Conservation (phyloP, 2,329 filamentous ascomycete species). For the Cordyceps militaris region DNA sequence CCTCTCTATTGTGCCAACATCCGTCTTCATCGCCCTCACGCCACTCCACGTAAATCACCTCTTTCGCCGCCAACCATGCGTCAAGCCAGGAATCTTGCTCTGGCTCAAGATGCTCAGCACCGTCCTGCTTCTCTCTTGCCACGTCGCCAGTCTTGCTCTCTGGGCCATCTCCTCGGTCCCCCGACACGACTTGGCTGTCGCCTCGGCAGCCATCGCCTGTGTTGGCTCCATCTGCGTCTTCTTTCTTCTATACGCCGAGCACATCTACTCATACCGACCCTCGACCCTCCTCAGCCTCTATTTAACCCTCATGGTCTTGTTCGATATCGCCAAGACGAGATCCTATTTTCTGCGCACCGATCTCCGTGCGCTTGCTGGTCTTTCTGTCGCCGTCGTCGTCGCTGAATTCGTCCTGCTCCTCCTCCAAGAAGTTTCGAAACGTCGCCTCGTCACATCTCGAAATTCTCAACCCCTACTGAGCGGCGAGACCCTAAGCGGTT, state of each 20-base stretch:
- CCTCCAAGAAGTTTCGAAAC: conserved; percentile 27
- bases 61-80: conserved; percentile 1
- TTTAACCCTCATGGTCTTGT: conserved; percentile 25
- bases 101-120: conserved; percentile 20
- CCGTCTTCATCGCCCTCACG: conserved; percentile 15
- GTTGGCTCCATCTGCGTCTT: conserved; percentile 22
- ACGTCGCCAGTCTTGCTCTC: conserved; percentile 21
- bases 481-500: conserved; percentile 19
- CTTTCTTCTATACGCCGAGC: conserved; percentile 28
- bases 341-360: conserved; percentile 27
- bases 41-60: conserved; percentile 5
- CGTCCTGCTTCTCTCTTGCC: neutral
- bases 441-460: neutral
- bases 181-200: conserved; percentile 21
- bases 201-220: conserved; percentile 22
- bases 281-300: conserved; percentile 27
- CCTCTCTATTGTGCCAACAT: conserved; percentile 7
- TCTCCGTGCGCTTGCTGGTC: conserved; percentile 19
- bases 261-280: conserved; percentile 25
- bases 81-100: conserved; percentile 13
- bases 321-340: conserved; percentile 27
- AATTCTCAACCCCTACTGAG: conserved; percentile 9
- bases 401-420: conserved; percentile 24
- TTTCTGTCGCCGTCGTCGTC: conserved; percentile 22
- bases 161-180: conserved; percentile 19